Percentiles rank a stretch among this genome's conserved stretches.
Conservation (phyloP, 352 stramenopile species). For the Salisapilia sapeloensis region DNA sequence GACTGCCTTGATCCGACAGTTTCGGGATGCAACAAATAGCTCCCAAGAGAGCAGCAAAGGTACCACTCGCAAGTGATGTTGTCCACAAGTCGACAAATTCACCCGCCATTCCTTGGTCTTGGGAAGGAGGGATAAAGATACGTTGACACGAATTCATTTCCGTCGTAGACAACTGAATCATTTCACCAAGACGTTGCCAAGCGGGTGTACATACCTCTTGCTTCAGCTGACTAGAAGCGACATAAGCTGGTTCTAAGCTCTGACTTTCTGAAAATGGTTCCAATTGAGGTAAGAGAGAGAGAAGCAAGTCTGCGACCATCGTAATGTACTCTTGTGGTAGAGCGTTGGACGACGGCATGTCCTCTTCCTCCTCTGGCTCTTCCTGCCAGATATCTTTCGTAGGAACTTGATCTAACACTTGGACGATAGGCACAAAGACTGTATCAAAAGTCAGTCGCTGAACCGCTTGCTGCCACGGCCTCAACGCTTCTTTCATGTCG, state of each 20-base stretch:
- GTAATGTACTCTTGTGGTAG: constrained; percentile 80
- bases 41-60: constrained; percentile 31
- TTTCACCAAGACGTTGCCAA: constrained; percentile 27
- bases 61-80: constrained; percentile 34
- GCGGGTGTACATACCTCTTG: constrained; percentile 27
- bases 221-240: constrained; percentile 29
- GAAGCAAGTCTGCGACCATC: constrained; percentile 46
- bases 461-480: constrained; percentile 28
- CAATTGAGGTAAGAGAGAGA: constrained; percentile 63
- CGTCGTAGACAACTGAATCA: constrained; percentile 17
- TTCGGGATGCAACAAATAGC: constrained; percentile 33
- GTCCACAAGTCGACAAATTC: constrained; percentile 74
- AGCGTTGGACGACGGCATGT: constrained; percentile 58
- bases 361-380: constrained; percentile 16
- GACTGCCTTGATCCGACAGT: constrained; percentile 32
- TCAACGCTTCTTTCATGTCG: no score
- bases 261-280: constrained; percentile 67
- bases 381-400: constrained; percentile 36
- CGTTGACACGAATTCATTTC: constrained; percentile 26
- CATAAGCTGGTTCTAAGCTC: constrained; percentile 28
- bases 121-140: constrained; percentile 17
- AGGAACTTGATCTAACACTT: constrained; percentile 24
- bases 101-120: constrained; percentile 1
- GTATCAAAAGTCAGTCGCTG: constrained; percentile 63
- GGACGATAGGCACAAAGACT: constrained; percentile 41